Base-by-base conservation (phyloP, 1,284 basidiomycete species). In the Rugosomyces carneus region DNA sequence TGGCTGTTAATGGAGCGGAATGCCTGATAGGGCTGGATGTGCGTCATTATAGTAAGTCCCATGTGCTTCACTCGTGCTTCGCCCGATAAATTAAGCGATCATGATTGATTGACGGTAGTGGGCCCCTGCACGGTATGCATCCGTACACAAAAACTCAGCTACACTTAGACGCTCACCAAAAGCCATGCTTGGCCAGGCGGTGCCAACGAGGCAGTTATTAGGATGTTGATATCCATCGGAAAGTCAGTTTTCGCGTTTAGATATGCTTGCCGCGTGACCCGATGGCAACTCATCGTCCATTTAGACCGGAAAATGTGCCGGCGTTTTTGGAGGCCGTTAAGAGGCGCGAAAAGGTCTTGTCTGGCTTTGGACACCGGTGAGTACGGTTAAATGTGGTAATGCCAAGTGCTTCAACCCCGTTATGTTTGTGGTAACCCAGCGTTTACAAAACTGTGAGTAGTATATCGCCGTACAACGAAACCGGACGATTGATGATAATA, bases 151-250 rank as follows among this genome's bases (percentile, higher is more conserved):
- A 1, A 24, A 37, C 15, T 1, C 1, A 20, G 2, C 2, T 10
- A 5, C 29, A 39, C 11, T 10, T 37, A n/a, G 37, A 3, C 32
- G 15, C 38, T 45, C 8, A 44, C 40, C 24, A 8, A 2, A n/a
- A n/a, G n/a, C n/a, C n/a, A n/a, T n/a, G n/a, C 5, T 5, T 10
- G 10, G 16, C 15, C 23, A 82, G 80, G 88, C 53, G 88, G 88
- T 49, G 89, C 89, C 3, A 91, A 91, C 54, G 89, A 91, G 64
- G 89, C 89, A 9, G 90, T 93, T 49, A 91, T 93, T 60, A 79
- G 89, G 13, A 93, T 93, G 91, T 70, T 93, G 38, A 76, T 90
- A 37, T 82, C 85, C 0, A 91, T 93, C 51, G 90, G 89, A 56
- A 80, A 80, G 84, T 84, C 51, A 59, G 74, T 60, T 8, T 10